phyloP scores from a whole-genome alignment of 257 asterid genomes.

The Coffea eugenioides region DNA sequence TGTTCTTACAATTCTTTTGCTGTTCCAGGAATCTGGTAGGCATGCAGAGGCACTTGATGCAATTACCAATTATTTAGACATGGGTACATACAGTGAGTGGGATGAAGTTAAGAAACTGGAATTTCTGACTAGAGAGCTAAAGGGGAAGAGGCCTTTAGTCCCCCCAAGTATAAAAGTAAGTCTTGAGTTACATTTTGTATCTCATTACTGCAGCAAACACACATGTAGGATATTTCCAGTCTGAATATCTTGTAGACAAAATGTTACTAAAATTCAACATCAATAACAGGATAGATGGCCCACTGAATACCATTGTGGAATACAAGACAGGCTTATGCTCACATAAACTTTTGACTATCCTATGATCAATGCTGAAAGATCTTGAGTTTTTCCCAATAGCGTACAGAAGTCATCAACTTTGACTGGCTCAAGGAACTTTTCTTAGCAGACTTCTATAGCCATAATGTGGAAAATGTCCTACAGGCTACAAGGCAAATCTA shows the following conservation, averaged over 20 bases:
- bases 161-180: constrained; percentile 78
- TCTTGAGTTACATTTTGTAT: background rate
- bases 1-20: constrained; percentile 17
- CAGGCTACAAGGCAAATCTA: background rate
- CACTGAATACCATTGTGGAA: background rate
- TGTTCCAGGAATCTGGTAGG: constrained; percentile 83
- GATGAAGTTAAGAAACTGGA: constrained; percentile 84
- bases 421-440: background rate
- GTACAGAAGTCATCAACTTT: background rate
- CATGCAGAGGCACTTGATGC: constrained; percentile 95
- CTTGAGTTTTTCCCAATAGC: background rate
- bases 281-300: background rate
- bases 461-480: background rate
- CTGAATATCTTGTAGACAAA: background rate
- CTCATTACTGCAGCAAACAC: background rate
- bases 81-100: constrained; percentile 96
- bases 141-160: constrained; percentile 93
- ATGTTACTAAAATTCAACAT: background rate
- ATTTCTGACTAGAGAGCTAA: constrained; percentile 79
- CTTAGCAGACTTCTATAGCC: background rate
- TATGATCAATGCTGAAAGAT: background rate
- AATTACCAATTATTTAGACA: constrained; percentile 76
- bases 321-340: background rate
- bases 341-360: background rate
- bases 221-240: background rate